Evolutionary conservation across 352 stramenopile genomes (phyloP).

Genomic region (Thalassiosira livingstoniorum): DNA sequence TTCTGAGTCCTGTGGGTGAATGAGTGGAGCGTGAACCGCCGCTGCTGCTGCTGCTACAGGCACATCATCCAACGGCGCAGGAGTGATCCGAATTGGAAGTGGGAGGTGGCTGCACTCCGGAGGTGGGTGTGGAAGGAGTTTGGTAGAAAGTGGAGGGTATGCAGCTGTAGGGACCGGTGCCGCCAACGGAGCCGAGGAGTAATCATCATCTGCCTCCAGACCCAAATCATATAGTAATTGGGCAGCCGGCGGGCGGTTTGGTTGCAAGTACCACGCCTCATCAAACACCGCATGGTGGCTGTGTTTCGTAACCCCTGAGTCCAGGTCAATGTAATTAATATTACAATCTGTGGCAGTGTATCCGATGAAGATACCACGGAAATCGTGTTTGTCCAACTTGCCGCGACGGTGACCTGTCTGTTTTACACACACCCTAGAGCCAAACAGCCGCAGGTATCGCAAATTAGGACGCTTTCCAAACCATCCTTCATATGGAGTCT

Average conservation of each 20-base stretch:
- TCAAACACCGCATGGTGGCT: no score
- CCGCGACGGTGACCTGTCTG: background rate
- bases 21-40: background rate
- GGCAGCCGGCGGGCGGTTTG: background rate
- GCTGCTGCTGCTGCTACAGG: background rate
- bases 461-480: background rate
- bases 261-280: background rate
- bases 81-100: background rate
- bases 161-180: background rate
- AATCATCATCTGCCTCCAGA: background rate
- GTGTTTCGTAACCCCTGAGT: no score
- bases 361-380: conserved; percentile 21
- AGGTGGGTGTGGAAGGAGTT: background rate
- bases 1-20: background rate
- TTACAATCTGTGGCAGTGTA: conserved; percentile 3
- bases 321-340: conserved; percentile 1
- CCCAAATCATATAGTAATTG: background rate
- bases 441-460: conserved; percentile 3
- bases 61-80: background rate
- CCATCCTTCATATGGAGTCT: conserved; percentile 14
- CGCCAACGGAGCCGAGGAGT: background rate
- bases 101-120: background rate
- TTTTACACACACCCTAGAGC: conserved; percentile 21
- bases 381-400: conserved; percentile 21
- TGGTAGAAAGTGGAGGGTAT: background rate